Evolutionary conservation across 2,329 filamentous ascomycete species (phyloP).

Genomic region (Myotisia sp.): DNA sequence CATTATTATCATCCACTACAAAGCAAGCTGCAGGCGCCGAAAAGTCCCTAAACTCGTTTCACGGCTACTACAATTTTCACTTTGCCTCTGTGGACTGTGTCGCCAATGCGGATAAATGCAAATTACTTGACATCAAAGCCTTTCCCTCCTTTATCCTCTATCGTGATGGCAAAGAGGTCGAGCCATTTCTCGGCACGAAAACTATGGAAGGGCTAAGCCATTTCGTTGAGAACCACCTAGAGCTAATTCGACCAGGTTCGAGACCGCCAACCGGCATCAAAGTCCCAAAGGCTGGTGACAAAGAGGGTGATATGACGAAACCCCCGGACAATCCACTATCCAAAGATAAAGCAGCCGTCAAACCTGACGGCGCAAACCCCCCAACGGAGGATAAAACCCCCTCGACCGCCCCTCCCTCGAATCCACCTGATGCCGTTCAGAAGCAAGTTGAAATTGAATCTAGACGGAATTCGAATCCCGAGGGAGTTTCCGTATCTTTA

Average conservation of each 20-base stretch:
- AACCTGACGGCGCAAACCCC: slow-evolving; percentile 1
- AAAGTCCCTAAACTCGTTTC: slow-evolving; percentile 51
- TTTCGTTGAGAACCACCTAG: slow-evolving; percentile 62
- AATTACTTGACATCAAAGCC: slow-evolving; percentile 48
- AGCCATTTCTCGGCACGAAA: slow-evolving; percentile 46
- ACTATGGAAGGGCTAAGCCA: slow-evolving; percentile 55
- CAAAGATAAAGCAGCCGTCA: slow-evolving; percentile 22
- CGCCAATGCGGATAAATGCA: slow-evolving; percentile 66
- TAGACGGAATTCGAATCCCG: slow-evolving; percentile 52
- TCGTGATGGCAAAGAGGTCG: slow-evolving; percentile 57
- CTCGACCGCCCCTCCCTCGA: slow-evolving; percentile 7
- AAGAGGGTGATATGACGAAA: slow-evolving; percentile 31
- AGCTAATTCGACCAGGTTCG: slow-evolving; percentile 65
- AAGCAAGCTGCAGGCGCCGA: slow-evolving; percentile 35
- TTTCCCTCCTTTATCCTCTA: slow-evolving; percentile 71
- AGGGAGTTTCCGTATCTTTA: slow-evolving; percentile 60
- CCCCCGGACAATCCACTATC: too few species aligned
- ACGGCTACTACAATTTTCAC: slow-evolving; percentile 72
- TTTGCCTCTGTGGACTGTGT: slow-evolving; percentile 80
- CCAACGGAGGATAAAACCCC: neutral
- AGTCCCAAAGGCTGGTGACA: slow-evolving; percentile 57
- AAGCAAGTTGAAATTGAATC: slow-evolving; percentile 11
- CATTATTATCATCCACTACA: slow-evolving; percentile 39
- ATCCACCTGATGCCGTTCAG: neutral
- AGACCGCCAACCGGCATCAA: slow-evolving; percentile 52